Evolutionary conservation across 352 stramenopile species (phyloP), one percentile per base, ranked within the genome.

Genomic region (Phytophthora pluvialis): DNA sequence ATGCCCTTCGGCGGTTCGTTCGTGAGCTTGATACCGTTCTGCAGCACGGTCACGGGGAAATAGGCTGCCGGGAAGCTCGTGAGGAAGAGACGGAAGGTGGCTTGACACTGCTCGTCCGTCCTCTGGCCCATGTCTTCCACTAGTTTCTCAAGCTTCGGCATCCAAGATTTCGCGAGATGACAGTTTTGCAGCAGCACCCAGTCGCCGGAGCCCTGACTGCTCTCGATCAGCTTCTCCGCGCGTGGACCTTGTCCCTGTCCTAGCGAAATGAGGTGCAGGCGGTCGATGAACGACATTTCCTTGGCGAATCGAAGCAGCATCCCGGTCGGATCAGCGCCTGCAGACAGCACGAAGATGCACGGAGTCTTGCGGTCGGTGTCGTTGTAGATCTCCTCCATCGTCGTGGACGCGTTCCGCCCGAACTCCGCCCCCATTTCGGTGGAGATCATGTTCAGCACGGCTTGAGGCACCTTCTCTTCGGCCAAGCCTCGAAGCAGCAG

Each of bases 131-230:
- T 78, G 11, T 90, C 88, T 18, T 98, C 88, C 2, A 98, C 86
- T 18, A 98, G 91, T 31, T 89, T 89, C 67, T 98, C 94, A 11
- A 98, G 75, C 16, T 89, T 91, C 2, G 90, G 90, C 90, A 98
- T 97, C 94, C 94, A 98, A 15, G 82, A 96, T 52, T 98, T 98
- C 9, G 94, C 94, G 7, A 98, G 76, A 63, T 98, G 95, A 65
- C 94, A 98, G 53, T 98, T 98, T 50, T 98, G 94, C 7, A 98
- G 69, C 38, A 98, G 55, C 12, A 98, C 94, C 94, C 94, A 98
- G 77, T 98, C 94, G 0, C 93, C 94, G 0, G 81, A 86, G 5
- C 74, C 64, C 16, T 93, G 89, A 21, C 85, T 92, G 15, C 64
- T 80, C 53, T 97, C 83, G 28, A 98, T 97, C 2, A 98, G 82